phyloP scores from a whole-genome alignment of 73 alveolate species.

The Paramecium sexaurelia region DNA sequence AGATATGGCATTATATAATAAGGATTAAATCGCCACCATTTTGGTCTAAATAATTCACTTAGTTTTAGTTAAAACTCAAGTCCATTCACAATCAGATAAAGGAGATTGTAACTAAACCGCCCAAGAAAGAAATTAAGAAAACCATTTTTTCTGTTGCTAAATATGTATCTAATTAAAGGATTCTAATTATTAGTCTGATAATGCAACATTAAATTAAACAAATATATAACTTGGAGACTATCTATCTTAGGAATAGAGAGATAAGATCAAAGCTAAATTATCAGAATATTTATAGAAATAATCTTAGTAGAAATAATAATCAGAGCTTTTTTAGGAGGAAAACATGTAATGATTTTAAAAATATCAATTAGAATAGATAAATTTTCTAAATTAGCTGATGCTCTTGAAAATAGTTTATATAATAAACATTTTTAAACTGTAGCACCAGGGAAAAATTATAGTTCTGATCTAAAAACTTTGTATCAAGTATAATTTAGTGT shows the following conservation, averaged over 20 bases:
- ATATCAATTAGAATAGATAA: background rate
- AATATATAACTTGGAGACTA: slow-evolving; percentile 4
- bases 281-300: background rate
- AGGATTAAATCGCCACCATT: slow-evolving; percentile 7
- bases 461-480: slow-evolving; percentile 25
- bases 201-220: background rate
- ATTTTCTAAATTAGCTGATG: background rate
- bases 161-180: background rate
- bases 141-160: slow-evolving; percentile 9
- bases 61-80: slow-evolving; percentile 39
- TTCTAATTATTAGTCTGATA: background rate
- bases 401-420: background rate
- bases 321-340: background rate
- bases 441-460: background rate
- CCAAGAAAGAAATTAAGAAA: background rate
- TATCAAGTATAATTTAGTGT: background rate
- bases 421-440: background rate
- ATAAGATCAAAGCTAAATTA: background rate
- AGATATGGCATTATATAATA: slow-evolving; percentile 5
- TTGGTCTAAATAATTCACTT: background rate
- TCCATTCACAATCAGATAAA: background rate
- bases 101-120: background rate
- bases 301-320: background rate
- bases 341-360: background rate
- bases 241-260: background rate